Percentiles rank a stretch among this genome's conserved stretches.
phyloP scores from a whole-genome alignment of 495 filamentous ascomycete genomes.

The Aspergillus indologenus region DNA sequence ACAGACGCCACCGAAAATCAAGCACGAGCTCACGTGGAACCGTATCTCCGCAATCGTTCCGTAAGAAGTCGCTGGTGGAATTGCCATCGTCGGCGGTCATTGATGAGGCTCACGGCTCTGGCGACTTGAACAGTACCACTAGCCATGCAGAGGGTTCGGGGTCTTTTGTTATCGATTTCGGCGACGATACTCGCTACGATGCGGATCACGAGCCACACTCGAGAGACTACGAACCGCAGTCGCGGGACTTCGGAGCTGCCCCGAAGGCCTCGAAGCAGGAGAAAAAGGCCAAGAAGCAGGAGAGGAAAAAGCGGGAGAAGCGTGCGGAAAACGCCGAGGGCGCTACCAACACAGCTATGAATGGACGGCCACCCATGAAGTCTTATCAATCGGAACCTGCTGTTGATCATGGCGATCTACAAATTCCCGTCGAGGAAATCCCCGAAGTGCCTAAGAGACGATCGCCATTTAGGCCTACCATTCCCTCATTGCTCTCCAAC shows the following conservation, averaged over 20 bases:
- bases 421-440: conserved; percentile 10
- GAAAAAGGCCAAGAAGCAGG: conserved; percentile 24
- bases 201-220: conserved; percentile 30
- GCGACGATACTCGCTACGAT: conserved; percentile 34
- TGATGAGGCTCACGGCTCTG: conserved; percentile 25
- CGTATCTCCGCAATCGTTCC: conserved; percentile 31
- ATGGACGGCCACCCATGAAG: conserved; percentile 13
- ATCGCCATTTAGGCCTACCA: conserved; percentile 44
- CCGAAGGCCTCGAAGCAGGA: conserved; percentile 16
- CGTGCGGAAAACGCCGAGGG: conserved; percentile 29
- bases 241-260: conserved; percentile 32
- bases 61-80: conserved; percentile 27
- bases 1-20: conserved; percentile 67
- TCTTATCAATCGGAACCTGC: conserved; percentile 8
- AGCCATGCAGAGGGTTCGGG: conserved; percentile 38
- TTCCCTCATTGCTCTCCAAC: conserved; percentile 61
- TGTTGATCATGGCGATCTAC: conserved; percentile 12
- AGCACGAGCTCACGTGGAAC: conserved; percentile 67
- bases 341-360: background rate
- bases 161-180: conserved; percentile 32
- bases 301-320: conserved; percentile 40
- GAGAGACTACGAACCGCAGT: conserved; percentile 24
- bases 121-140: conserved; percentile 25
- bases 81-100: conserved; percentile 4
- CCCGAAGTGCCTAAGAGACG: conserved; percentile 26